Evolutionary conservation across 768 basidiomycete genomes (phyloP).

Genomic region (Hypsizygus marmoreus): DNA sequence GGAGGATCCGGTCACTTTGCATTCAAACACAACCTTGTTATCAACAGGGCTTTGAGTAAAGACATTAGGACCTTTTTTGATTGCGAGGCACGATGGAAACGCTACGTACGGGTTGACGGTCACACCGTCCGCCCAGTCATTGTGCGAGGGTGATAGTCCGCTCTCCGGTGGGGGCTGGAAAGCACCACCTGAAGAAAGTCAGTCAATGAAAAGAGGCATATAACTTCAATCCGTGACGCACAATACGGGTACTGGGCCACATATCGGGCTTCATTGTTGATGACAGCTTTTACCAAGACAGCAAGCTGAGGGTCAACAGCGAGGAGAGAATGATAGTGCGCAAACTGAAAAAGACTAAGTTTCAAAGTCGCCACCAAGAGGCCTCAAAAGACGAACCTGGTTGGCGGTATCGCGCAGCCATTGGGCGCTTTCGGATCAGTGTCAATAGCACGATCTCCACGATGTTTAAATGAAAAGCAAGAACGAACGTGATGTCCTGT

Average conservation of each 20-base stretch:
- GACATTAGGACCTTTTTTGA: no score
- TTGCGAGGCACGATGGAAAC: background rate
- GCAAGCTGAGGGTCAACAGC: constrained; percentile 58
- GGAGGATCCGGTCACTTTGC: constrained; percentile 54
- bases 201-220: background rate
- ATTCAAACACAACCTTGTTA: constrained; percentile 74
- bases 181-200: constrained; percentile 48
- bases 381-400: constrained; percentile 44
- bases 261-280: constrained; percentile 79
- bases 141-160: constrained; percentile 61
- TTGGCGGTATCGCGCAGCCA: constrained; percentile 85
- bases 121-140: constrained; percentile 70
- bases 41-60: constrained; percentile 55
- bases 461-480: background rate
- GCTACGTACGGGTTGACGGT: constrained; percentile 75
- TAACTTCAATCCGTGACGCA: constrained; percentile 27
- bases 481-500: constrained; percentile 72
- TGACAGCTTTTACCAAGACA: constrained; percentile 74
- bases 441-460: constrained; percentile 5
- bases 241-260: constrained; percentile 77
- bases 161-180: constrained; percentile 84
- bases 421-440: constrained; percentile 55
- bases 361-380: constrained; percentile 1
- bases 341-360: constrained; percentile 49
- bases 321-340: constrained; percentile 65